These are phyloP conservation scores for Glonium stellatum DNA, from an alignment of 495 filamentous ascomycete genomes.

Conservation along the genomic window DNA sequence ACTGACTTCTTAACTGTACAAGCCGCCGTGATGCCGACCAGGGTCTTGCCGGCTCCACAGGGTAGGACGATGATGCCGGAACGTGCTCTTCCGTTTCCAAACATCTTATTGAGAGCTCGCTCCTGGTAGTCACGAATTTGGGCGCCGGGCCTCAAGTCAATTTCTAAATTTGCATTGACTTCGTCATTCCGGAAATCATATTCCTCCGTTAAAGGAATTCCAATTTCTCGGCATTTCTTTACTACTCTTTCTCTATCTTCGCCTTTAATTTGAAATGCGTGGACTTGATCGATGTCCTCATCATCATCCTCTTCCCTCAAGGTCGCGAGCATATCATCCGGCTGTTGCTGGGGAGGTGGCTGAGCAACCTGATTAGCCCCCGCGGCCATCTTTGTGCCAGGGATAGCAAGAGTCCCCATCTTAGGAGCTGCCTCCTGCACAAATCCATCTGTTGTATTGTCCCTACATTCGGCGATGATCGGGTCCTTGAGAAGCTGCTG, in stretches of 20 bases:
- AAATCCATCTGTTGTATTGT: slow-evolving; percentile 61
- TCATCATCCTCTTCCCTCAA: slow-evolving; percentile 76
- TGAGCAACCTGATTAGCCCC: slow-evolving; percentile 61
- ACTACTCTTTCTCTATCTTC: slow-evolving; percentile 75
- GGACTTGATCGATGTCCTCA: slow-evolving; percentile 79
- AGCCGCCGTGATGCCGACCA: slow-evolving; percentile 93
- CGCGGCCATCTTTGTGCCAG: slow-evolving; percentile 87
- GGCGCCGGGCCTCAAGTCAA: slow-evolving; percentile 77
- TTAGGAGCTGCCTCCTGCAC: slow-evolving; percentile 76
- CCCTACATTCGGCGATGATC: slow-evolving; percentile 56
- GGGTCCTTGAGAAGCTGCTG: slow-evolving; percentile 73
- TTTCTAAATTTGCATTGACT: slow-evolving; percentile 81
- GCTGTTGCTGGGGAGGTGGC: slow-evolving; percentile 35
- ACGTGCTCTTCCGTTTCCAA: slow-evolving; percentile 92
- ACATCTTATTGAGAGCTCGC: slow-evolving; percentile 97
- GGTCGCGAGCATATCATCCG: slow-evolving; percentile 50
- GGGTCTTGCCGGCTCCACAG: slow-evolving; percentile 93
- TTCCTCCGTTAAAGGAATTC: slow-evolving; percentile 84
- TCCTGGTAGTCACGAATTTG: slow-evolving; percentile 92
- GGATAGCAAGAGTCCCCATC: slow-evolving; percentile 85
- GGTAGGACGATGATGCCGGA: slow-evolving; percentile 96
- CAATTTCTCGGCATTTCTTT: slow-evolving; percentile 80
- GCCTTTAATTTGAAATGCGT: slow-evolving; percentile 86
- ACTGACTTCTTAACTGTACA: slow-evolving; percentile 96
- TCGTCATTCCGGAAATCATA: slow-evolving; percentile 97